Evolutionary conservation across 208 protist species (phyloP).

Genomic region (Wallacemonas sp.): DNA sequence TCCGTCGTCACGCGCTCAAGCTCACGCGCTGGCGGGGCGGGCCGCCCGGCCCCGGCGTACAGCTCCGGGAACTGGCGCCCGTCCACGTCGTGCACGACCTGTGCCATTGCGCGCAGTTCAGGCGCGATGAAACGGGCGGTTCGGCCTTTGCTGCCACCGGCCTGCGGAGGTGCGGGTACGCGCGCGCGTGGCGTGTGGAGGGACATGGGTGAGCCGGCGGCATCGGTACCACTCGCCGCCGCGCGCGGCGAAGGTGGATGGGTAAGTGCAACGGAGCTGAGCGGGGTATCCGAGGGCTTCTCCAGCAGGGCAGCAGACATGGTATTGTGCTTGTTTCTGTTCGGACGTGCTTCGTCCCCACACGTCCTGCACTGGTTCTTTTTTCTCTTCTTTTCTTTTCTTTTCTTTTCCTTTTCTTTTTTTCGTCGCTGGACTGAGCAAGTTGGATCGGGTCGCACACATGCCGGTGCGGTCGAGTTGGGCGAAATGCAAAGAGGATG

Average conservation of each 20-base stretch:
- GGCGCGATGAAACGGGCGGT: conserved; percentile 42
- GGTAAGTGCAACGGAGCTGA: not conserved
- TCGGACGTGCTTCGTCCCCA: too few relatives aligned
- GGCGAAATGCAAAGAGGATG: too few relatives aligned
- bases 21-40: conserved; percentile 32
- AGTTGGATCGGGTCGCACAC: too few relatives aligned
- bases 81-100: conserved; percentile 59
- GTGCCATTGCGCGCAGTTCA: conserved; percentile 71
- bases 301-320: not conserved
- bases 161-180: too few relatives aligned
- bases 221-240: not conserved
- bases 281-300: not conserved
- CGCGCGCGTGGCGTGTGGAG: too few relatives aligned
- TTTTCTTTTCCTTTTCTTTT: conserved; percentile 4
- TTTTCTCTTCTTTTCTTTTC: conserved; percentile 5
- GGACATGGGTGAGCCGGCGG: too few relatives aligned
- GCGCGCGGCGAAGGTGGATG: not conserved
- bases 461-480: too few relatives aligned
- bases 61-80: conserved; percentile 64
- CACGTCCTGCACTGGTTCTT: not conserved
- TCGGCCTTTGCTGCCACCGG: conserved; percentile 15
- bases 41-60: conserved; percentile 21
- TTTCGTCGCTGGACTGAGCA: too few relatives aligned
- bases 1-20: conserved; percentile 58
- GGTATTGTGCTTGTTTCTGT: too few relatives aligned